Evolutionary conservation across 2,329 filamentous ascomycete species (phyloP).

Genomic region (Cyclaneusma minus): DNA sequence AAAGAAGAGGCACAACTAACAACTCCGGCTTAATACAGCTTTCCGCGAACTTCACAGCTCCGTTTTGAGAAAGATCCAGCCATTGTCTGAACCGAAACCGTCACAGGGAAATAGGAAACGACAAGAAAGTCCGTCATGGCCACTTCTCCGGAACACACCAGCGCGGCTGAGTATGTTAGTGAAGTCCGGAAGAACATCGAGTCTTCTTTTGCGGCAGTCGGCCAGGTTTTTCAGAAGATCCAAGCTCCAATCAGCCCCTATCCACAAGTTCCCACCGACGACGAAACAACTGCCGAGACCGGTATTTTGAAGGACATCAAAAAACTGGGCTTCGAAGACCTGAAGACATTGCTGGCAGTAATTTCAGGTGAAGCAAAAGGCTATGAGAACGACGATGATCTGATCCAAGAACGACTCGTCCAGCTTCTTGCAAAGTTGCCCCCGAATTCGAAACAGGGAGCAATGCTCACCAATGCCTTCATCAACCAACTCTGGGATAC

Average conservation of each 20-base stretch:
- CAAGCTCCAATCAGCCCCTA: slow-evolving; percentile 20
- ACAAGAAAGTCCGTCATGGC: too few species aligned
- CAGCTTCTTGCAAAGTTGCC: slow-evolving; percentile 15
- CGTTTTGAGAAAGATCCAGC: too few species aligned
- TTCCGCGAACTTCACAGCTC: too few species aligned
- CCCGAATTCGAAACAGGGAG: slow-evolving; percentile 12
- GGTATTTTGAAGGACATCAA: slow-evolving; percentile 27
- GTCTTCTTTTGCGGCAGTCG: slow-evolving; percentile 24
- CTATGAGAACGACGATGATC: slow-evolving; percentile 57
- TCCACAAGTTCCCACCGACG: slow-evolving; percentile 16
- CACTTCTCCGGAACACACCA: slow-evolving; percentile 7
- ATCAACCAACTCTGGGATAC: slow-evolving; percentile 56
- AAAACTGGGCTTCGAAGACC: slow-evolving; percentile 26
- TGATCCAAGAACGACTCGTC: slow-evolving; percentile 62
- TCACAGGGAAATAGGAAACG: too few species aligned
- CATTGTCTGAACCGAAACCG: too few species aligned
- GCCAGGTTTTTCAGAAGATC: slow-evolving; percentile 24
- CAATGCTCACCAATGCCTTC: slow-evolving; percentile 45
- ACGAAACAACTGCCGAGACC: slow-evolving; percentile 13
- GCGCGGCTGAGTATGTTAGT: slow-evolving; percentile 20
- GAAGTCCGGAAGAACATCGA: slow-evolving; percentile 23
- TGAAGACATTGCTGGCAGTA: slow-evolving; percentile 45
- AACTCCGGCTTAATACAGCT: too few species aligned
- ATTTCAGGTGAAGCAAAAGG: slow-evolving; percentile 48
- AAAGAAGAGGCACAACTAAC: too few species aligned